Base-by-base conservation (phyloP, 352 stramenopile species). In the Phytophthora nicotianae region DNA sequence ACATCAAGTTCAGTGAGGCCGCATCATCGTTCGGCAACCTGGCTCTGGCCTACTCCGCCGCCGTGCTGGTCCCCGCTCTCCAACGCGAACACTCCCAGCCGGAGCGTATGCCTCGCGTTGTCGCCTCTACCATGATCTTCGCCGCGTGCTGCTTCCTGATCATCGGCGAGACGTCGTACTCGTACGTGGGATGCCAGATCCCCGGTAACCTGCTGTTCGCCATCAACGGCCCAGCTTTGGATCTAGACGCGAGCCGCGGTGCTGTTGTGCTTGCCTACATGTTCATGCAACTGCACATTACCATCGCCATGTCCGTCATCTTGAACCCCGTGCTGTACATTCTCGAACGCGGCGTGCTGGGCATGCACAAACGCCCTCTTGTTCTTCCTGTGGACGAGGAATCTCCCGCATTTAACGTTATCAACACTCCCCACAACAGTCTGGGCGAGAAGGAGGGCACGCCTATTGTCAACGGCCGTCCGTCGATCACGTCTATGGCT, bases 271-370 rank as follows among this genome's bases (percentile, higher is more conserved):
- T 86, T 11, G 79, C 72, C 9, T 88, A 79, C 49, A 62, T 81
- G 58, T 86, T 81, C 68, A 88, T 88, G 78, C 78, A 86, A 58
- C 47, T 88, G 47, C 78, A 88, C 60, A 81, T 88, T 56, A 81
- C 74, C 42, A 86, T 88, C 53, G 78, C 76, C 1, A 77, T 86
- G 55, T 79, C 74, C n/a, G 74, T 86, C 14, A 85, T 88, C 54
- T 48, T 88, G 38, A 81, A 83, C 52, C 78, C 78, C 3, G 76
- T 82, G 48, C 53, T 88, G 11, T 84, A 86, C 60, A 83, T 88
- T 33, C 67, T 68, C 14, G 75, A 88, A 65, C 75, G 78, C 17
- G 72, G 66, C 1, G 56, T 88, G 52, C 50, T 88, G 40, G 78
- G 78, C 40, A 83, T 88, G 76, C 78, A 88, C 69, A 78, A 84